Evolutionary conservation across 192 early-diverging fungal species (phyloP), one percentile per base, ranked within the genome.

Genomic region (Umbelopsis vinacea): DNA sequence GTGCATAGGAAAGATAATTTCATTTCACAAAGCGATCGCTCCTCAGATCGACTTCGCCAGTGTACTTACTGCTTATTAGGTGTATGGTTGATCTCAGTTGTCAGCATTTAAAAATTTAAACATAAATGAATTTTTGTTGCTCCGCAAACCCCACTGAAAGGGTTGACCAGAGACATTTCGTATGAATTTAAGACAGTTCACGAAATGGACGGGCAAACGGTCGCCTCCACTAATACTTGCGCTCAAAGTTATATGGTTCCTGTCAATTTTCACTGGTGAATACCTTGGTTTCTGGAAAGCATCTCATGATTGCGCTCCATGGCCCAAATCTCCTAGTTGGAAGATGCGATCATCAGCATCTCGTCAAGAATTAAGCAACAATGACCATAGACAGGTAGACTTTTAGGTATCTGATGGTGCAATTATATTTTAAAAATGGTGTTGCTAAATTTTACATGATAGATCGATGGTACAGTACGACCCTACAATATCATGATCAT

Each of bases 401-500:
- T 4, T 21, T 43, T 24, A 14, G 17, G 22, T n/a, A 43, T 15
- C 48, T 12, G 22, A 29, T 6, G 21, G 6, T n/a, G 15, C 0
- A 3, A 50, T 50, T 17, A 19, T 50, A 17, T 50, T 17, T 17
- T n/a, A n/a, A n/a, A 50, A 50, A 50, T 9, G 48, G 0, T n/a
- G 15, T 17, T 50, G n/a, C 48, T n/a, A 50, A 50, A 21, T 22
- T 19, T 10, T 26, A 2, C 26, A 21, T 29, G 26, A 33, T 40
- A 19, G 19, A 70, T 33, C n/a, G 15, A 46, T 19, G 1, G n/a
- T 21, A 46, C 45, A 21, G 23, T 24, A 38, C 9, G 46, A 8
- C 63, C 29, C 0, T 46, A 79, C 53, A 78, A 78, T 37, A 72
- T 95, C 21, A 89, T 89, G 14, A 71, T 98, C 10, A 82, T 98